phyloP scores from a whole-genome alignment of 2,329 filamentous ascomycete species.

The Curvularia sp. region DNA sequence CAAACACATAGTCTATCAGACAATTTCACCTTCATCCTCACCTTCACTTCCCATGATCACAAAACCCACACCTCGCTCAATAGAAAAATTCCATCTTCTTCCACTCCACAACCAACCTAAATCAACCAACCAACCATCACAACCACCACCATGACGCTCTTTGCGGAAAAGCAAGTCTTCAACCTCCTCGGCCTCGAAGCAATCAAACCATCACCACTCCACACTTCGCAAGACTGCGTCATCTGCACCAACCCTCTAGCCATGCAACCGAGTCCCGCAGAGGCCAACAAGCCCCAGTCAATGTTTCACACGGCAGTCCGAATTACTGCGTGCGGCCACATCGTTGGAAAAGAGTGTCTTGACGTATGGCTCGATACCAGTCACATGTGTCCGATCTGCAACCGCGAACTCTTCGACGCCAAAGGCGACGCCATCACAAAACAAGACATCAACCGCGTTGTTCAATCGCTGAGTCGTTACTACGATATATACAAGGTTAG shows the following conservation, averaged over 20 bases:
- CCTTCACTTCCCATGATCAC: too few species aligned
- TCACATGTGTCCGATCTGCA: slow-evolving; percentile 31
- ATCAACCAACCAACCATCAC: too few species aligned
- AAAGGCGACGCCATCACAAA: slow-evolving; percentile 16
- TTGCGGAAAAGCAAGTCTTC: slow-evolving; percentile 24
- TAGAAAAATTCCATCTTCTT: too few species aligned
- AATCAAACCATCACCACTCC: slow-evolving; percentile 14
- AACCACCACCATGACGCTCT: slow-evolving; percentile 20
- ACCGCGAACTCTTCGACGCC: slow-evolving; percentile 24
- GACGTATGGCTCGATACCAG: slow-evolving; percentile 27
- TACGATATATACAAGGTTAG: not conserved
- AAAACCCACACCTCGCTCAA: too few species aligned
- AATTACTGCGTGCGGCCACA: slow-evolving; percentile 27
- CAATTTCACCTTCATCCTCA: too few species aligned
- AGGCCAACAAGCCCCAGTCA: not conserved
- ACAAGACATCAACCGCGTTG: slow-evolving; percentile 4
- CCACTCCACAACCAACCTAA: not conserved
- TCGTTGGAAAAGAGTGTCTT: slow-evolving; percentile 29
- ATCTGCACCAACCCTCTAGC: slow-evolving; percentile 25
- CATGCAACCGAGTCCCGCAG: not conserved
- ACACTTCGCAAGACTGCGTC: slow-evolving; percentile 25
- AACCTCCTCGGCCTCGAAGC: slow-evolving; percentile 17
- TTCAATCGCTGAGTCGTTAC: not conserved
- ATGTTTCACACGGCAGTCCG: slow-evolving; percentile 24
- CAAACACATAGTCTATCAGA: too few species aligned